Evolutionary conservation across 2,329 filamentous ascomycete species (phyloP), one percentile per base, ranked within the genome.

Genomic region (Fusarium cicatricum): DNA sequence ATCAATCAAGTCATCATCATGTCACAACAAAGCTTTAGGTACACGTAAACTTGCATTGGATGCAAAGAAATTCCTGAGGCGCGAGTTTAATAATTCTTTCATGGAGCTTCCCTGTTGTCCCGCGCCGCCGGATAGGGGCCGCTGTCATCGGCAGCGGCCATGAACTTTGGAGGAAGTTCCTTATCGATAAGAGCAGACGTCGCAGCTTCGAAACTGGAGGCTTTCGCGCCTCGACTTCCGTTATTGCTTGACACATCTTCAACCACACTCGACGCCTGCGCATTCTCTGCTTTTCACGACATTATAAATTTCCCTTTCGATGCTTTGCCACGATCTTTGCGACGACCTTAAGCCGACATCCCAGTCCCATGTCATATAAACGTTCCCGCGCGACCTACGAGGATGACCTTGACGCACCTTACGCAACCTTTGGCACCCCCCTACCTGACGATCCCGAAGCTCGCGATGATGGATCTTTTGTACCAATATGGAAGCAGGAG

Each of bases 401-500:
- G 78, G 85, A 88, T 68, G 89, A 94, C 69, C 77, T 86, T 42
- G 82, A 86, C 74, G 88, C 90, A 12, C 89, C 90, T 1, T 96
- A 87, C 74, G 90, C 89, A 51, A 71, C 89, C 52, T 96, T 90
- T 72, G 95, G 95, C 71, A 97, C 92, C 3, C 88, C 93, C 9
- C 82, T 99, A 14, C 92, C 92, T 1, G 85, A 90, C 56, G 91
- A 96, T 69, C 82, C 89, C 42, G 85, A 91, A 16, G 82, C 85
- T 32, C 88, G 92, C 68, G 93, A 98, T 74, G 91, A 97, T 78
- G 94, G 93, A 58, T 92, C 91, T 34, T 98, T 93, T 72, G 85
- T 97, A 14, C 95, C 95, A 0, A 77, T 97, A n/a, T 98, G 95
- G 92, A 97, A 98, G 78, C 95, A 99, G 80, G 94, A 97, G 72